These are phyloP conservation scores for Trametes meyenii DNA, from an alignment of 768 basidiomycete species.

Conservation along the genomic window DNA sequence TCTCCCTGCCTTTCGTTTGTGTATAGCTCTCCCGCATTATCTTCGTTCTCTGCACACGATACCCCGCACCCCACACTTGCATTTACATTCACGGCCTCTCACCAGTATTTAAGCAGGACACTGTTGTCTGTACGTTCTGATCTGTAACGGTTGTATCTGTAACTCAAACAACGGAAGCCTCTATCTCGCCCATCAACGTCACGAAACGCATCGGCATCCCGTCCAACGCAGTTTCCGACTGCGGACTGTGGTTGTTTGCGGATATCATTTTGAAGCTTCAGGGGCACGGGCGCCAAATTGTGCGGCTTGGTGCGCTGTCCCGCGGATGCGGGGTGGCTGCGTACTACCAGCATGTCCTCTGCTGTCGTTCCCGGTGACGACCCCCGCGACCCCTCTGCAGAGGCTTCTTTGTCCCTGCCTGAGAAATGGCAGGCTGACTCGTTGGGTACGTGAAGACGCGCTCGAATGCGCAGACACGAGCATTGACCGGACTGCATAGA, in stretches of 20 bases:
- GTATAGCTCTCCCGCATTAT: no score
- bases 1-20: no score
- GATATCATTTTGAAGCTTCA: neutral
- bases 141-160: slow-evolving; percentile 19
- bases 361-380: slow-evolving; percentile 44
- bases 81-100: neutral
- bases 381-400: slow-evolving; percentile 67
- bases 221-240: no score
- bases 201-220: no score
- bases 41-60: neutral
- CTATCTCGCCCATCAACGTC: neutral
- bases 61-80: neutral
- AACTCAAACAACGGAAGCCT: slow-evolving; percentile 5
- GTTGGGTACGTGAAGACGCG: slow-evolving; percentile 41
- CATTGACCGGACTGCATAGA: slow-evolving; percentile 26
- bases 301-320: neutral
- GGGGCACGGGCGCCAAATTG: neutral
- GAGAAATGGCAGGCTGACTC: slow-evolving; percentile 64
- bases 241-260: no score
- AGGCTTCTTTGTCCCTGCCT: slow-evolving; percentile 59
- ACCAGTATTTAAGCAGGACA: slow-evolving; percentile 13
- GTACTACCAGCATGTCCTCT: slow-evolving; percentile 26
- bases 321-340: slow-evolving; percentile 12
- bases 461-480: neutral
- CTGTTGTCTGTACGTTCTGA: slow-evolving; percentile 14